phyloP scores from a whole-genome alignment of 495 filamentous ascomycete species.

The Collariella sp. region DNA sequence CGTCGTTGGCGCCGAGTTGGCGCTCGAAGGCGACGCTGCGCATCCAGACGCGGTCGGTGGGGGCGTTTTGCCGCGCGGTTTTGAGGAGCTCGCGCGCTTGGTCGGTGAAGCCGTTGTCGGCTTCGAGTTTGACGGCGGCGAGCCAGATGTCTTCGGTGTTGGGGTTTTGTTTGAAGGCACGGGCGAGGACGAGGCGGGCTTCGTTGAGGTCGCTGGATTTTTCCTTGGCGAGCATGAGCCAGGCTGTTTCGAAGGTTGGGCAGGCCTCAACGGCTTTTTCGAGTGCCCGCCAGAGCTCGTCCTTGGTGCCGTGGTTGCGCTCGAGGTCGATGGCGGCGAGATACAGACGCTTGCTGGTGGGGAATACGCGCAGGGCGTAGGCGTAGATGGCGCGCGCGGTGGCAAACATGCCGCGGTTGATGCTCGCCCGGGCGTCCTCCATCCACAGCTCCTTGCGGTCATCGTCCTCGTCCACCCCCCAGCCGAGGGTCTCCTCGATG shows the following conservation, averaged over 20 bases:
- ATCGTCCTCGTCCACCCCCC: slow-evolving; percentile 91
- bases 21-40: slow-evolving; percentile 89
- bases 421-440: slow-evolving; percentile 77
- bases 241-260: slow-evolving; percentile 79
- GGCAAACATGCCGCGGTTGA: slow-evolving; percentile 69
- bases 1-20: slow-evolving; percentile 66
- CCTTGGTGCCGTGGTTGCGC: slow-evolving; percentile 77
- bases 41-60: slow-evolving; percentile 94
- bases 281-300: slow-evolving; percentile 72
- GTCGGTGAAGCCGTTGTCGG: slow-evolving; percentile 70
- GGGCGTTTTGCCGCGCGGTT: slow-evolving; percentile 73
- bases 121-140: slow-evolving; percentile 88
- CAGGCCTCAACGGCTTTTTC: slow-evolving; percentile 93
- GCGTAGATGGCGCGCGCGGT: slow-evolving; percentile 90
- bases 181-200: slow-evolving; percentile 70
- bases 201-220: slow-evolving; percentile 79
- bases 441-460: slow-evolving; percentile 92
- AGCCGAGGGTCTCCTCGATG: slow-evolving; percentile 87
- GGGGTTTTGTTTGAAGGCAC: slow-evolving; percentile 85
- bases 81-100: slow-evolving; percentile 72
- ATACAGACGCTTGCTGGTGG: slow-evolving; percentile 75
- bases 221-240: slow-evolving; percentile 92
- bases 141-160: slow-evolving; percentile 97
- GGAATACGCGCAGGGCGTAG: slow-evolving; percentile 81
- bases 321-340: slow-evolving; percentile 85